Evolutionary conservation across 345 rosid genomes (phyloP).

Genomic region (Eucalyptus guilfoylei): DNA sequence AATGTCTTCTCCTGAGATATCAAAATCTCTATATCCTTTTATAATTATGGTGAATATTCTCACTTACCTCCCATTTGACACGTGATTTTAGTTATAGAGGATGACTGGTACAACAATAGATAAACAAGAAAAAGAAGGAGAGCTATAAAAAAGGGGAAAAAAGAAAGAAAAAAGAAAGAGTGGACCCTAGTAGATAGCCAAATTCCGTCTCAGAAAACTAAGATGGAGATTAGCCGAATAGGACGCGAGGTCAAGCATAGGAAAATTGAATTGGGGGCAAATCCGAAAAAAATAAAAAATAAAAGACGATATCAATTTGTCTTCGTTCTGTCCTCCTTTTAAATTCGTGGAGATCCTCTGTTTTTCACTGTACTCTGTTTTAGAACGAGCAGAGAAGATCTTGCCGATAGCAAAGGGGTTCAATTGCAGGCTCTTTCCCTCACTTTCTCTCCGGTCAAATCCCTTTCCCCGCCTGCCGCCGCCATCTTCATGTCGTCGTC

Average conservation of each 20-base stretch:
- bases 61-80: not conserved
- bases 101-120: not conserved
- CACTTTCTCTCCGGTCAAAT: not conserved
- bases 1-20: not conserved
- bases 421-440: not conserved
- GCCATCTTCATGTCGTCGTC: constrained; percentile 15
- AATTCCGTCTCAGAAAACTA: not conserved
- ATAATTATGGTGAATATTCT: not conserved
- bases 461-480: not conserved
- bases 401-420: not conserved
- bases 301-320: not conserved
- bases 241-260: not conserved
- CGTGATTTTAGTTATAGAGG: not conserved
- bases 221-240: not conserved
- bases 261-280: not conserved
- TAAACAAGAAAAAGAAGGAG: not conserved
- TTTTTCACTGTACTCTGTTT: not conserved
- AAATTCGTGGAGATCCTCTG: not conserved
- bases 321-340: not conserved
- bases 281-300: not conserved
- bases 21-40: not conserved
- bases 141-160: too few species aligned
- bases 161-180: too few species aligned
- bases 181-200: not conserved
- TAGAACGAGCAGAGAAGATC: not conserved